Evolutionary conservation across 2,329 filamentous ascomycete species (phyloP).

Genomic region (Cordyceps cicadae): DNA sequence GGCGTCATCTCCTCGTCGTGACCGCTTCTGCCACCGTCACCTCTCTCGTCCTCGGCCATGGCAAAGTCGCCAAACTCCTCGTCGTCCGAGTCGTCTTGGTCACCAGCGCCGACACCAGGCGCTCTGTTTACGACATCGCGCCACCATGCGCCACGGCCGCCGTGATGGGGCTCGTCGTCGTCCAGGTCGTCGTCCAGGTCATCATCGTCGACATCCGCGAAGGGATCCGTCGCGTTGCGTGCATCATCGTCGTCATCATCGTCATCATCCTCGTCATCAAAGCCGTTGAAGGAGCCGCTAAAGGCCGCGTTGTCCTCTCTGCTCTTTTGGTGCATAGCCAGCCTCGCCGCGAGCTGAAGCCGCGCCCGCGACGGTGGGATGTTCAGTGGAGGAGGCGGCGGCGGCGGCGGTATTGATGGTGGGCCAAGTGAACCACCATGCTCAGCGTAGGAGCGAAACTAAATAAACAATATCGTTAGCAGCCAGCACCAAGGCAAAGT

Average conservation of each 20-base stretch:
- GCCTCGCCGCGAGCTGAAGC: constrained; percentile 78
- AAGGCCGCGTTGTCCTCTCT: constrained; percentile 38
- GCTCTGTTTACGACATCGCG: constrained; percentile 29
- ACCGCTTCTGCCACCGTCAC: constrained; percentile 18
- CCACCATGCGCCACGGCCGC: constrained; percentile 40
- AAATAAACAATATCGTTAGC: constrained; percentile 19
- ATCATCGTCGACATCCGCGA: constrained; percentile 48
- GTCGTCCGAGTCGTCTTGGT: constrained; percentile 38
- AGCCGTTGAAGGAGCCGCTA: constrained; percentile 32
- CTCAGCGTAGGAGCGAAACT: constrained; percentile 55
- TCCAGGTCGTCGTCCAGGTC: constrained; percentile 29
- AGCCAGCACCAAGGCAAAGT: background rate
- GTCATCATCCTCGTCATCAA: constrained; percentile 48
- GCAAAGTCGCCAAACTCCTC: constrained; percentile 64
- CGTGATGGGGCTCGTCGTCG: constrained; percentile 20
- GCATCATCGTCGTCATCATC: constrained; percentile 27
- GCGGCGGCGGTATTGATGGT: constrained; percentile 50
- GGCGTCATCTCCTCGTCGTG: constrained; percentile 13
- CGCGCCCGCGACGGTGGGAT: constrained; percentile 80
- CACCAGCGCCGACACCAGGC: constrained; percentile 28
- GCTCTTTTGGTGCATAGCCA: constrained; percentile 67
- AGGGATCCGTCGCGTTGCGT: constrained; percentile 25
- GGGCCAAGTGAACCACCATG: constrained; percentile 40
- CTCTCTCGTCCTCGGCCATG: constrained; percentile 46
- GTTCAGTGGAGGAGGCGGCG: constrained; percentile 70